Evolutionary conservation across 192 early-diverging fungal species (phyloP).

Genomic region (Chytriomyces hyalinus): DNA sequence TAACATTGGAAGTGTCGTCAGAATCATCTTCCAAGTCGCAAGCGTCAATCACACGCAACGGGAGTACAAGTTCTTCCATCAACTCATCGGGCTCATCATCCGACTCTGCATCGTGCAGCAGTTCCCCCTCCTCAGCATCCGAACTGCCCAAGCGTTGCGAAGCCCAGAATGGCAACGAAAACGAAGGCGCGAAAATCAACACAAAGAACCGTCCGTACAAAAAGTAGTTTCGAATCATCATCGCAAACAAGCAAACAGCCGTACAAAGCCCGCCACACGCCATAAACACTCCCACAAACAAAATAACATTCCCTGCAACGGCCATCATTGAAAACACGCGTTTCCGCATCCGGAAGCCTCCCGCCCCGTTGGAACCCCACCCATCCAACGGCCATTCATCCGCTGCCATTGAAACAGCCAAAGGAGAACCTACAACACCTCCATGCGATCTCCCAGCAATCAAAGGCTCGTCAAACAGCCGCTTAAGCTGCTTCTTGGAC

Average conservation of each 20-base stretch:
- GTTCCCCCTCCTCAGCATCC: conserved; percentile 3
- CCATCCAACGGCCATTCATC: conserved; percentile 31
- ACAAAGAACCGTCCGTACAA: conserved; percentile 29
- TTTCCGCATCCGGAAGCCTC: not conserved
- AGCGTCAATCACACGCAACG: conserved; percentile 27
- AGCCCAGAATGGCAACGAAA: not conserved
- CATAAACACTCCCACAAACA: conserved; percentile 19
- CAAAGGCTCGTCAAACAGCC: not conserved
- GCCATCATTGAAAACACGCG: not conserved
- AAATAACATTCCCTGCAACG: conserved; percentile 15
- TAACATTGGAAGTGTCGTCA: not conserved
- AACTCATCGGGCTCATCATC: conserved; percentile 23
- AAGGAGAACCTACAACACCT: conserved; percentile 1
- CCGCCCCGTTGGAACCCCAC: conserved; percentile 20
- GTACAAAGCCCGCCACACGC: conserved; percentile 9
- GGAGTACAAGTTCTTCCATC: conserved; percentile 37
- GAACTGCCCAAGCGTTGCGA: not conserved
- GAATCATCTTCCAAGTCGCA: conserved; percentile 23
- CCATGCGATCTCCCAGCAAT: not conserved
- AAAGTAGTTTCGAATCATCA: conserved; percentile 28
- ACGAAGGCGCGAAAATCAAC: conserved; percentile 6
- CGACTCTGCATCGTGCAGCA: not conserved
- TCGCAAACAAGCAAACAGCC: conserved; percentile 17
- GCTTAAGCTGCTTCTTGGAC: not conserved
- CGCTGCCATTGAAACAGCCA: conserved; percentile 1